Evolutionary conservation across 768 basidiomycete species (phyloP).

Genomic region (Hebeloma cylindrosporum): DNA sequence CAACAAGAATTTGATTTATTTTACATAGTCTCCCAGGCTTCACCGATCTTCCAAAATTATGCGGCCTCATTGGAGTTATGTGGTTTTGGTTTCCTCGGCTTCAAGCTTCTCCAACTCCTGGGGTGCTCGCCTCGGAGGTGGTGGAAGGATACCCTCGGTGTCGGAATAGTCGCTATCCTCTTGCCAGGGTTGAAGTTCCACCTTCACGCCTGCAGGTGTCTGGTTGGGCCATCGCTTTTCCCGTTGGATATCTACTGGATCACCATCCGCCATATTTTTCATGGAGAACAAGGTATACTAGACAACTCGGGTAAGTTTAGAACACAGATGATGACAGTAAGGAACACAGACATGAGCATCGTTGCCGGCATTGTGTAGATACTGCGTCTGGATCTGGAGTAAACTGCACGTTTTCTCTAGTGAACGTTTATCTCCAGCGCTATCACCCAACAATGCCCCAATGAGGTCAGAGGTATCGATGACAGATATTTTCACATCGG

Average conservation of each 20-base stretch:
- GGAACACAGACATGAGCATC: conserved; percentile 69
- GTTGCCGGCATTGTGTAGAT: conserved; percentile 84
- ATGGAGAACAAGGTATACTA: conserved; percentile 68
- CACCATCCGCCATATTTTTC: conserved; percentile 71
- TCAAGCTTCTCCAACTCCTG: conserved; percentile 1
- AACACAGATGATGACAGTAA: too few relatives aligned
- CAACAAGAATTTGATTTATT: too few relatives aligned
- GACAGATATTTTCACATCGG: conserved; percentile 56
- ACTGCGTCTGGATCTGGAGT: conserved; percentile 54
- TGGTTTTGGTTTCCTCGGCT: too few relatives aligned
- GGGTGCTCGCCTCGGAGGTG: conserved; percentile 16
- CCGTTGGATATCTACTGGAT: conserved; percentile 71
- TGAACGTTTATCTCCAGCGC: conserved; percentile 46
- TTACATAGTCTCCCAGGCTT: too few relatives aligned
- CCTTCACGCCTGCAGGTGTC: conserved; percentile 45
- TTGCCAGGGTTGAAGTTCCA: conserved; percentile 58
- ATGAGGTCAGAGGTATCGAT: conserved; percentile 79
- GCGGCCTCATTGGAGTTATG: too few relatives aligned
- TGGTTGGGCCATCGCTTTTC: conserved; percentile 78
- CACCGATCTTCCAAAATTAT: too few relatives aligned
- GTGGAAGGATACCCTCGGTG: conserved; percentile 39
- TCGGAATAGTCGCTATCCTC: conserved; percentile 55
- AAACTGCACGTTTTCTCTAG: conserved; percentile 65
- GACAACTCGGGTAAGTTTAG: background rate
- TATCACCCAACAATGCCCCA: conserved; percentile 67